phyloP scores from a whole-genome alignment of 495 filamentous ascomycete genomes.

The Hypoxylon crocopeplum region DNA sequence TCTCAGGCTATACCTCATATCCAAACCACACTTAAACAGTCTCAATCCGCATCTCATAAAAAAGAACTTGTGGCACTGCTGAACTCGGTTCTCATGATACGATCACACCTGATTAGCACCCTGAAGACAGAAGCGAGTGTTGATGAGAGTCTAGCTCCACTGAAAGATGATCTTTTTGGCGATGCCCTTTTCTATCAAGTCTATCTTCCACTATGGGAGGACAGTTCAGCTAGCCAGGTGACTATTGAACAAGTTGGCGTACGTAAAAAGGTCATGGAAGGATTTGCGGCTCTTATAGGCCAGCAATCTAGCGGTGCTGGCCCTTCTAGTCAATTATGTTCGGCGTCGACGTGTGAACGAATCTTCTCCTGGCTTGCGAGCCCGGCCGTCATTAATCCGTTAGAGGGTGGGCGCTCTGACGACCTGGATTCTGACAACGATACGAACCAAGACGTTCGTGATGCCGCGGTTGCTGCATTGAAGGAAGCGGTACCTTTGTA shows the following conservation, averaged over 20 bases:
- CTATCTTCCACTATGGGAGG: conserved; percentile 50
- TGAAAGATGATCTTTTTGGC: conserved; percentile 35
- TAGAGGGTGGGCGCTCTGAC: conserved; percentile 22
- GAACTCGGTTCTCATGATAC: conserved; percentile 48
- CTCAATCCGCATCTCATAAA: conserved; percentile 49
- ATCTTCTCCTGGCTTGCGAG: conserved; percentile 41
- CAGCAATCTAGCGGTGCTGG: conserved; percentile 35
- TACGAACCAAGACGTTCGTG: conserved; percentile 41
- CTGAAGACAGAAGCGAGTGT: conserved; percentile 23
- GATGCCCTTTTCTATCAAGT: conserved; percentile 47
- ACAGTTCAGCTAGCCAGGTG: conserved; percentile 27
- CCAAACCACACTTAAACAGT: conserved; percentile 47
- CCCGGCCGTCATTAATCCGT: conserved; percentile 29
- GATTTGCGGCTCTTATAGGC: conserved; percentile 46
- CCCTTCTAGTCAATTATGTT: conserved; percentile 38
- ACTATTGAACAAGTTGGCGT: conserved; percentile 39
- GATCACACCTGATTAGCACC: conserved; percentile 40
- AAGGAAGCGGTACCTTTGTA: conserved; percentile 46
- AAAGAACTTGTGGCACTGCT: conserved; percentile 50
- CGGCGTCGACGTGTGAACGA: conserved; percentile 40
- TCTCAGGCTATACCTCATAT: conserved; percentile 44
- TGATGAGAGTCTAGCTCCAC: not conserved
- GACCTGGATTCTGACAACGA: conserved; percentile 32
- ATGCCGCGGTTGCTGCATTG: conserved; percentile 49
- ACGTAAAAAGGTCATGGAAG: conserved; percentile 48